Evolutionary conservation across 768 basidiomycete species (phyloP), one percentile per base, ranked within the genome.

Genomic region (Boletellus emodensis): DNA sequence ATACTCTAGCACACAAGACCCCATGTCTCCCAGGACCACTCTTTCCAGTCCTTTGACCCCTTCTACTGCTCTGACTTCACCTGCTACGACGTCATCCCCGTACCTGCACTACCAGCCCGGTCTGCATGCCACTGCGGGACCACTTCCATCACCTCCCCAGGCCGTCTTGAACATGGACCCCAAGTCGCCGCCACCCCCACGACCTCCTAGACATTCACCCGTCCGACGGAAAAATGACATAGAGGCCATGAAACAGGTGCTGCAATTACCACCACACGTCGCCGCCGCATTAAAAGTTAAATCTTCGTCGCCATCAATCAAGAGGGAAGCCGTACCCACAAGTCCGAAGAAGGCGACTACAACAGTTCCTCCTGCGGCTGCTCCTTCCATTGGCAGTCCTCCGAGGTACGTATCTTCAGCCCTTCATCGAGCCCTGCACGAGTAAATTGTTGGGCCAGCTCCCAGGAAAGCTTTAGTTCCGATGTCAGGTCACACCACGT

Each of bases 71-170:
- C 48, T 65, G 53, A 59, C 50, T 38, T 69, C 69, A 41, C 61
- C 67, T 30, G 41, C 64, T 43, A 53, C 61, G 40, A 48, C 57
- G 11, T 52, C 59, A 30, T 71, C 75, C 10, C 63, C 76, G 8
- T 85, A 81, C 62, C 66, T 83, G 46, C 68, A 75, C 58, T 86
- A 87, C 59, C 77, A 85, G 51, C 83, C 84, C 42, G 85, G 82
- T 43, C 59, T 84, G 2, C 84, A 90, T 66, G 75, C 85, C 7
- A 87, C 78, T 20, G 87, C 86, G 37, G 84, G 85, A 4, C 87
- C 87, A 41, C 73, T 86, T 51, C 86, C 87, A 26, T 79, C 81
- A 30, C 86, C 85, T 9, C 85, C 87, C 3, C 73, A 82, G 51
- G 76, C 82, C 17, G 65, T 73, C 49, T 76, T 82, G 48, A 71